Conservation (phyloP, 1,139 yeast species). For the Blastobotrys aristatus region DNA sequence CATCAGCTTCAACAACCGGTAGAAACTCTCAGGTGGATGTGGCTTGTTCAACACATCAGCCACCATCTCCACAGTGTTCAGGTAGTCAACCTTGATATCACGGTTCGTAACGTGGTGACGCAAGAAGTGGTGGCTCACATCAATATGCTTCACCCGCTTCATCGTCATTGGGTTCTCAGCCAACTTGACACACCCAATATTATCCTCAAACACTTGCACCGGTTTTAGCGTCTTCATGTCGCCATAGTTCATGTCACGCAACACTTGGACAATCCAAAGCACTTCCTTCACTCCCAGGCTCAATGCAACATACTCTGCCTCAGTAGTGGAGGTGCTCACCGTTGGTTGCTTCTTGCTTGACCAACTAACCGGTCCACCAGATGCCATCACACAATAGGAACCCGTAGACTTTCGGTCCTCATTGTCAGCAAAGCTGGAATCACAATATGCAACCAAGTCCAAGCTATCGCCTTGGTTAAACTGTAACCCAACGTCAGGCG, state of each 20-base stretch:
- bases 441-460: too few relatives aligned
- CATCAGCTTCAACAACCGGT: too few relatives aligned
- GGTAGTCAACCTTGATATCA: background rate
- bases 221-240: too few relatives aligned
- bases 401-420: slow-evolving; percentile 16
- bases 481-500: slow-evolving; percentile 13
- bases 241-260: background rate
- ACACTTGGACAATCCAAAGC: slow-evolving; percentile 1
- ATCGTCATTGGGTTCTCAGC: background rate
- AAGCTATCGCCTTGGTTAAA: too few relatives aligned
- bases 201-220: background rate
- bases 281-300: slow-evolving; percentile 3
- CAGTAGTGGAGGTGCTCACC: too few relatives aligned
- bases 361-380: slow-evolving; percentile 20
- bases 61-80: slow-evolving; percentile 3
- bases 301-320: background rate
- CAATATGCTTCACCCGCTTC: slow-evolving; percentile 3
- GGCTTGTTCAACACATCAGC: slow-evolving; percentile 2
- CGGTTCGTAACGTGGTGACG: background rate
- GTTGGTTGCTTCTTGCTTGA: too few relatives aligned
- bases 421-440: too few relatives aligned
- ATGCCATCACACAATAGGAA: slow-evolving; percentile 17
- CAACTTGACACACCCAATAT: background rate
- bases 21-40: background rate
- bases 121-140: slow-evolving; percentile 8